phyloP scores from a whole-genome alignment of 2,329 filamentous ascomycete species.

The Falciphora oryzae region DNA sequence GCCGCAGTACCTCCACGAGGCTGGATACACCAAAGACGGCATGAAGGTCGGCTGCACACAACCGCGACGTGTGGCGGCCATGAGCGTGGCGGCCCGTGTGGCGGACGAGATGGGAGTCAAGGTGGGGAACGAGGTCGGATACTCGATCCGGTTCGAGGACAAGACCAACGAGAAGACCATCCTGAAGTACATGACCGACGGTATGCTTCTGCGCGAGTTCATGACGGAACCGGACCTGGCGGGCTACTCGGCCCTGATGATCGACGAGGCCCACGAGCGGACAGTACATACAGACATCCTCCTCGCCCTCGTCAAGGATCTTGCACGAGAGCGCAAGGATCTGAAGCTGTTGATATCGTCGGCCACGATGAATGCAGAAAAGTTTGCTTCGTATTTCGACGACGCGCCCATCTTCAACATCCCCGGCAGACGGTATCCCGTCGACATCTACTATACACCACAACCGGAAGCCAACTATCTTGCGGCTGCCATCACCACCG shows the following conservation, averaged over 20 bases:
- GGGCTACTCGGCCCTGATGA: slow-evolving; percentile 84
- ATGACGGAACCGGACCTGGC: slow-evolving; percentile 81
- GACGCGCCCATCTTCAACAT: slow-evolving; percentile 93
- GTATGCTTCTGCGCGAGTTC: slow-evolving; percentile 86
- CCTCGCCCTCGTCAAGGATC: slow-evolving; percentile 81
- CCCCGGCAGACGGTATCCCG: slow-evolving; percentile 80
- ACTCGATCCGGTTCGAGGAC: slow-evolving; percentile 92
- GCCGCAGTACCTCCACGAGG: slow-evolving; percentile 88
- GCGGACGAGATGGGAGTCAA: slow-evolving; percentile 90
- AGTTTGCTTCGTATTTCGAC: slow-evolving; percentile 88
- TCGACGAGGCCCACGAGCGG: slow-evolving; percentile 95
- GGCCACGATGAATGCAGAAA: slow-evolving; percentile 89
- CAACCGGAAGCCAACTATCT: slow-evolving; percentile 93
- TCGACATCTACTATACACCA: slow-evolving; percentile 86
- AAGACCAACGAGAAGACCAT: slow-evolving; percentile 85
- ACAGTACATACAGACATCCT: slow-evolving; percentile 89
- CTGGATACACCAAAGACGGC: slow-evolving; percentile 77
- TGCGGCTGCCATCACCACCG: slow-evolving; percentile 82
- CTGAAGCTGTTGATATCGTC: slow-evolving; percentile 88
- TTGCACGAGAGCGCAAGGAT: slow-evolving; percentile 75
- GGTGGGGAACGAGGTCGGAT: slow-evolving; percentile 87
- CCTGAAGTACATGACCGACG: slow-evolving; percentile 95
- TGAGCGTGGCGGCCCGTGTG: slow-evolving; percentile 95
- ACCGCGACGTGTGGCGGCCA: slow-evolving; percentile 89
- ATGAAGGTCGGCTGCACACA: slow-evolving; percentile 91